Percentiles rank a stretch among this genome's conserved stretches.
Conservation (phyloP, 306 rosid species). For the Glycine tomentella region DNA sequence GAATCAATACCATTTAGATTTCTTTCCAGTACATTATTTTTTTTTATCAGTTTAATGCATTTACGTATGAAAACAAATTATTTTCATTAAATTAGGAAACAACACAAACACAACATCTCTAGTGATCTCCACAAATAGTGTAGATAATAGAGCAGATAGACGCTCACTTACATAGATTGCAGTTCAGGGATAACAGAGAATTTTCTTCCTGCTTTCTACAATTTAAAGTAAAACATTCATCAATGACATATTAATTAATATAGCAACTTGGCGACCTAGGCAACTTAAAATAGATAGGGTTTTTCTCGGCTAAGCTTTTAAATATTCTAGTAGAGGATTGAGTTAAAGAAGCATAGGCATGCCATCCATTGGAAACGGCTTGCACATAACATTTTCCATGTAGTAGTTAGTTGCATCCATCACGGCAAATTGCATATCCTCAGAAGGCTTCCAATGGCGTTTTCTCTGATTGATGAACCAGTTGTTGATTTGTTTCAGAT, state of each 20-base stretch:
- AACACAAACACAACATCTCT: background rate
- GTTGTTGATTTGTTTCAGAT: constrained; percentile 96
- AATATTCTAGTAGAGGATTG: background rate
- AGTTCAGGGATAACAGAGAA: constrained; percentile 16
- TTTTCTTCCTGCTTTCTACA: constrained; percentile 17
- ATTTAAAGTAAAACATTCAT: constrained; percentile 29
- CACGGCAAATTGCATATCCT: constrained; percentile 96
- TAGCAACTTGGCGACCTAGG: constrained; percentile 20
- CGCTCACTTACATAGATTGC: constrained; percentile 8
- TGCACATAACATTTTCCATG: constrained; percentile 83
- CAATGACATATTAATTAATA: constrained; percentile 11
- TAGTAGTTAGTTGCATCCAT: constrained; percentile 87
- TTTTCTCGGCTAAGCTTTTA: background rate
- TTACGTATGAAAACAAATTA: background rate
- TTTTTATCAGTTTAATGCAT: background rate
- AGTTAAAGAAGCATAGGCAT: constrained; percentile 54
- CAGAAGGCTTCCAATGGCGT: constrained; percentile 96
- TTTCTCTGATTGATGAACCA: constrained; percentile 98
- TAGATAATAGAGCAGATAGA: background rate
- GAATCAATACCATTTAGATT: background rate
- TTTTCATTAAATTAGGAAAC: constrained; percentile 7
- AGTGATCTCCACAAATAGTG: background rate
- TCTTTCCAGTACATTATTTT: background rate
- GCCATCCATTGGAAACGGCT: constrained; percentile 79
- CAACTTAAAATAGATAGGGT: constrained; percentile 42